Conservation (phyloP, 441 rosid species). For the Pelargonium cotyledonis region DNA sequence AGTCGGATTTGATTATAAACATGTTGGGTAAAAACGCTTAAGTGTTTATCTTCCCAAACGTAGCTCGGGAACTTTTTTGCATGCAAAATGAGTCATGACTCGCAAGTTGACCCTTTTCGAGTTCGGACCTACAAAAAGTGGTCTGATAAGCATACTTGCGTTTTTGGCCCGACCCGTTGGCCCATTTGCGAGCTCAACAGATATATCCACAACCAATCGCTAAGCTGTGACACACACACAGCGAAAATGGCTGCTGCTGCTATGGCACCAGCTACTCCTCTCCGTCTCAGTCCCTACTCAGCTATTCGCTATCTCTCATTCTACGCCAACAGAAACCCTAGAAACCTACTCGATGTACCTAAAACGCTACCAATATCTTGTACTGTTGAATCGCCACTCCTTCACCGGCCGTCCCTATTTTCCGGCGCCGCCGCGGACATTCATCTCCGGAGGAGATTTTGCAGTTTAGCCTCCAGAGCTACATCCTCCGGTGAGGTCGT, state of each 20-base stretch:
- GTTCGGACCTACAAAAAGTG: too few species aligned
- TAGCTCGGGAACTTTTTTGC: too few species aligned
- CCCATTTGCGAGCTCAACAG: too few species aligned
- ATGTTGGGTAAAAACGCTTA: too few species aligned
- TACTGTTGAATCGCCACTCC: slow-evolving; percentile 21
- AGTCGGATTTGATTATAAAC: too few species aligned
- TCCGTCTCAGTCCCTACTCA: slow-evolving; percentile 34
- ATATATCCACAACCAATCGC: too few species aligned
- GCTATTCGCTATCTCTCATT: slow-evolving; percentile 40
- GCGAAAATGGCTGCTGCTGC: slow-evolving; percentile 26
- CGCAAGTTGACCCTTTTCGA: too few species aligned
- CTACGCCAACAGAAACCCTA: slow-evolving; percentile 7
- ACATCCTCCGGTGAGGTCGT: slow-evolving; percentile 29
- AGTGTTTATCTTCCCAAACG: too few species aligned
- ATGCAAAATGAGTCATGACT: too few species aligned
- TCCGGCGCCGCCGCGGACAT: neutral
- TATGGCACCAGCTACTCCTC: slow-evolving; percentile 38
- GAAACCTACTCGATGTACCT: slow-evolving; percentile 7
- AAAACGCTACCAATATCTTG: slow-evolving; percentile 15
- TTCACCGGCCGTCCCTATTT: slow-evolving; percentile 12
- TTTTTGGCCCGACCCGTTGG: too few species aligned
- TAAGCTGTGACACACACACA: neutral
- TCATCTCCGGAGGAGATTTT: slow-evolving; percentile 32
- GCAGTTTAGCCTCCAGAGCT: slow-evolving; percentile 31
- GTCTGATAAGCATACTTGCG: too few species aligned